Evolutionary conservation across 225 moss, liverwort and hornwort species (phyloP), one percentile per base, ranked within the genome.

Genomic region (Pleurozium schreberi): DNA sequence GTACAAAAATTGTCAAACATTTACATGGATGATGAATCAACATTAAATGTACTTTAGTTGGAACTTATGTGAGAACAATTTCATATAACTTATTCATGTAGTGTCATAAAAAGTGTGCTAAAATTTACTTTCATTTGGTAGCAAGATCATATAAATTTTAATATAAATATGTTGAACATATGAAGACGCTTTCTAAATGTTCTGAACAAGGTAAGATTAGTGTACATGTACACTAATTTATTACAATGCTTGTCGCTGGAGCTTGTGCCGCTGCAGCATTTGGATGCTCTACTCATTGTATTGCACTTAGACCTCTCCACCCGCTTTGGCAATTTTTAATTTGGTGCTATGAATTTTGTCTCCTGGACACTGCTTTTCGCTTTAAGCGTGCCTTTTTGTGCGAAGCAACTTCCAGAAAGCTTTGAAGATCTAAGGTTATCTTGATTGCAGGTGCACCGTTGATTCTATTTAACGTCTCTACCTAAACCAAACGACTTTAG

Each of bases 181-280:
- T 75, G 31, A 75, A 31, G 11, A 18, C 12, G 19, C 11, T 75
- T 75, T 49, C 12, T n/a, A n/a, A n/a, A n/a, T n/a, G n/a, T n/a
- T n/a, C n/a, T n/a, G n/a, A n/a, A n/a, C n/a, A 49, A 75, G 4
- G 6, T 31, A 19, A 31, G 2, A 49, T 11, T 4, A 8, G 31
- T 47, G 11, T 45, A 11, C 18, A 18, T 47, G 5, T 75, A 13
- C 4, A 50, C 10, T 34, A 6, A 21, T 50, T 50, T 50, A 34
- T 50, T 47, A 86, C 92, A 84, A 84, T 93, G 82, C 86, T 94
- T 81, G 88, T 90, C 43, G 88, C 90, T 90, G 94, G 94, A 89
- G 88, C 89, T 85, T 93, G 82, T 81, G 89, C 79, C 34, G 66
- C 80, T 34, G 85, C 89, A 69, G 87, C 88, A 23, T 74, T 91